Evolutionary conservation across 768 basidiomycete species (phyloP), one percentile per base, ranked within the genome.

Genomic region (Tremella mesenterica): DNA sequence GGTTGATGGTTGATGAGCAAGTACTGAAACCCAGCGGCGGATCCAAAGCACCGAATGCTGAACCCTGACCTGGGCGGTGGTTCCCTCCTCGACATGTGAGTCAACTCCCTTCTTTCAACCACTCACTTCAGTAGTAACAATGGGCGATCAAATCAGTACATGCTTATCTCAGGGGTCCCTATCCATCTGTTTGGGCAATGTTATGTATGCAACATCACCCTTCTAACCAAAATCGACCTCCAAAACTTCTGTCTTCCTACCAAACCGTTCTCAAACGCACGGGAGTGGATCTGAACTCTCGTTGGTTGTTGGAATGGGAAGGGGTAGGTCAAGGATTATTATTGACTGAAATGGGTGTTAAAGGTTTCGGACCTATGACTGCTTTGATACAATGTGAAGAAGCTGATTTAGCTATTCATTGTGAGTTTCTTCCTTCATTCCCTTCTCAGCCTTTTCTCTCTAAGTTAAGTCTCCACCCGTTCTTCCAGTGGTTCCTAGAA

Each of bases 1-100:
- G 28, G 18, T 28, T 43, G 14, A 28, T 29, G 8, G 20, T n/a
- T 21, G 30, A 34, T 34, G 33, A 18, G 14, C n/a, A 14, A 18
- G 23, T 41, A 23, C 38, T 41, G 38, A 41, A 16, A 8, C 6
- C 8, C 23, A 41, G 38, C 38, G n/a, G 38, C 38, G 5, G 38
- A 41, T 23, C 38, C 4, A n/a, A 41, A 16, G 4, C 82, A 87
- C 73, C 76, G 89, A 49, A 85, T 91, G 56, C 71, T 91, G 53
- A 81, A 90, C 63, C 88, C 89, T 2, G 70, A 72, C 18, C 78
- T 93, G 3, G 89, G 85, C 23, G 88, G 89, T 9, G 88, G 88
- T 0, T 86, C 83, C 12, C 67, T 93, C 26, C 79, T 93, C 20
- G 89, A 91, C 69, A 78, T 91, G 85, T 88, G 59, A 72, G 84